Evolutionary conservation across 352 stramenopile species (phyloP), one percentile per base, ranked within the genome.

Genomic region (Pythium apleroticum): DNA sequence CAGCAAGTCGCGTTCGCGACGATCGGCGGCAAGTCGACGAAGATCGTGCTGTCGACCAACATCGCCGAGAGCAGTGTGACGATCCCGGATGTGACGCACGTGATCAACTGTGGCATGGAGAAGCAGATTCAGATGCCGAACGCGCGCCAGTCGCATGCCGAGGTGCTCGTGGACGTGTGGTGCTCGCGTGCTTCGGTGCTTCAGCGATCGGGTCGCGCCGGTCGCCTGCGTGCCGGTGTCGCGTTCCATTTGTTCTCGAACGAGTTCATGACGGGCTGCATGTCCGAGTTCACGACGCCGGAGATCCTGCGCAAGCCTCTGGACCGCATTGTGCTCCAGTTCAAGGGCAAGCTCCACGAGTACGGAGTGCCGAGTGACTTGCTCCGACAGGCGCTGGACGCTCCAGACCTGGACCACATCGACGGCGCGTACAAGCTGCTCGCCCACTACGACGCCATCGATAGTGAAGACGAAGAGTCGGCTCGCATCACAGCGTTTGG

Each of bases 31-130:
- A 66, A 63, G 45, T 80, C 81, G 9, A 88, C 80, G 5, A 98
- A 98, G 70, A 90, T 99, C n/a, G 95, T 98, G 52, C 78, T 98
- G 61, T 88, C 93, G 15, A 99, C 96, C 0, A 99, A 98, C 65
- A 97, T 99, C 65, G 96, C 96, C 4, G 97, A 99, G 69, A 98
- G 93, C 56, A 98, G 91, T 48, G 86, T 99, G 5, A 99, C 97
- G 3, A 97, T 99, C 24, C 95, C 96, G 6, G 88, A 96, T 60
- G 93, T 99, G 15, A 94, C 85, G 6, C 86, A 96, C 53, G 86
- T 96, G 28, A 93, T 96, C 62, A 94, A 94, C 60, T 90, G 79
- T 48, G 85, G 83, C 5, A 81, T 94, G 60, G 87, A 93, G 53
- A 94, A 94, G 63, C 85, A 93, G 57, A 91, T 93, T 27, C 76